Base-by-base conservation (phyloP, 176 grass and related monocot species). In the Raddia guianensis region DNA sequence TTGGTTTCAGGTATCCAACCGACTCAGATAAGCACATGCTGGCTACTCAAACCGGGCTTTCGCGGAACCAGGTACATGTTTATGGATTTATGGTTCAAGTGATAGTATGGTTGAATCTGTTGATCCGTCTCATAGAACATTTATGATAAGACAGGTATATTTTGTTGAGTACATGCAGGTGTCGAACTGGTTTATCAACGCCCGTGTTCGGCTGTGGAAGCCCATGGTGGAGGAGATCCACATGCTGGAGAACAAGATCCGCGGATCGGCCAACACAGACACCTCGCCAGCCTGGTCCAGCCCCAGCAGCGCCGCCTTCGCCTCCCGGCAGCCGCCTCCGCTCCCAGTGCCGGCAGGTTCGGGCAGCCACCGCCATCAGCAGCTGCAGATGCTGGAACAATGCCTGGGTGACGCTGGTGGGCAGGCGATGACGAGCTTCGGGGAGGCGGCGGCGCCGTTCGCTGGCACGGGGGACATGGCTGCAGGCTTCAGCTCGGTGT, bases 121-220 rank as follows among this genome's bases (percentile, higher is more conserved):
- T 27, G 27, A 27, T 27, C 27, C 27, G 27, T 27, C 27, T 27
- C 27, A 27, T 27, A 27, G 27, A 27, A 27, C 27, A 27, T 27
- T 27, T 27, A 27, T 27, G 27, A 27, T 27, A 27, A 27, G 0
- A 27, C 27, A 27, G 27, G 27, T 27, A 27, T 27, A 27, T 27
- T 27, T 27, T 27, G 27, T 27, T 27, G 27, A 27, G 27, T 1
- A 27, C 27, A 27, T 27, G 58, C 63, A 91, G 89, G 89, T 91
- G 9, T 91, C 89, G 37, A 91, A 91, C 78, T 91, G 89, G 89
- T 91, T 91, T 63, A 87, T 91, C 68, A 91, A 87, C 70, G 85
- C 89, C 0, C 72, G 89, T 8, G 89, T 91, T 12, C 79, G 89
- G 54, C 84, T 91, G 42, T 91, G 89, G 89, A 91, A 91, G 70